These are phyloP conservation scores for Cichorium intybus DNA, from an alignment of 140 eudicot genomes.

Conservation along the genomic window DNA sequence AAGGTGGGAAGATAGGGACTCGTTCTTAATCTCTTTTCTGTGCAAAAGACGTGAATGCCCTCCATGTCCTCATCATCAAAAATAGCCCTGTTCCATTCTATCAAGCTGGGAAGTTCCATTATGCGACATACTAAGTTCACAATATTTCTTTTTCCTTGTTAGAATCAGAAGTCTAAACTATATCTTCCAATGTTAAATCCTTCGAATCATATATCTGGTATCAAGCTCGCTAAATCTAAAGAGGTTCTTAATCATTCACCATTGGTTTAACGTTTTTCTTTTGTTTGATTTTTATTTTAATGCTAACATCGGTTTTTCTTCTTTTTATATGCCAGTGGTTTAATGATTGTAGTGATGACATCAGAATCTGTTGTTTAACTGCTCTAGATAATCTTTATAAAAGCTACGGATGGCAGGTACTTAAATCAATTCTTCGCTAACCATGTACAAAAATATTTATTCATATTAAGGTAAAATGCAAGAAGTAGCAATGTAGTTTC, in stretches of 20 bases:
- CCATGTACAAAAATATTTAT: too few species aligned
- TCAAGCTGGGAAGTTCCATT: too few species aligned
- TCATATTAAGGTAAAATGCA: too few species aligned
- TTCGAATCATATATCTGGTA: slow-evolving; percentile 21
- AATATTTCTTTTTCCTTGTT: not conserved
- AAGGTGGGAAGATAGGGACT: not conserved
- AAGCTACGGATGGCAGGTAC: slow-evolving; percentile 81
- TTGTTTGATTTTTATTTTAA: not conserved
- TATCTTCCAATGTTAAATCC: slow-evolving; percentile 53
- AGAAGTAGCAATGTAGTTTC: not conserved
- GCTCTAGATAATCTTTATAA: slow-evolving; percentile 49
- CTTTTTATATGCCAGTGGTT: slow-evolving; percentile 59
- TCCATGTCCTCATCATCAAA: too few species aligned
- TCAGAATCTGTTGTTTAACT: slow-evolving; percentile 51
- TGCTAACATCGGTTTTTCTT: slow-evolving; percentile 1
- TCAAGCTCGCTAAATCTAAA: slow-evolving; percentile 65
- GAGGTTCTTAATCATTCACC: slow-evolving; percentile 43
- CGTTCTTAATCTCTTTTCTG: not conserved
- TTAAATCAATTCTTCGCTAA: not conserved
- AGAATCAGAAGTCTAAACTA: slow-evolving; percentile 31
- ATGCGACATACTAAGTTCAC: not conserved
- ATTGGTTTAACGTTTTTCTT: not conserved
- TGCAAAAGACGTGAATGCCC: not conserved
- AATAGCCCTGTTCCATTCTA: too few species aligned
- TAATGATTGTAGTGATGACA: slow-evolving; percentile 63